A percentile compares a stretch with the other conserved stretches of the same genome.
phyloP scores from a whole-genome alignment of 129 eudicot species.

The Pittosporum tobira region DNA sequence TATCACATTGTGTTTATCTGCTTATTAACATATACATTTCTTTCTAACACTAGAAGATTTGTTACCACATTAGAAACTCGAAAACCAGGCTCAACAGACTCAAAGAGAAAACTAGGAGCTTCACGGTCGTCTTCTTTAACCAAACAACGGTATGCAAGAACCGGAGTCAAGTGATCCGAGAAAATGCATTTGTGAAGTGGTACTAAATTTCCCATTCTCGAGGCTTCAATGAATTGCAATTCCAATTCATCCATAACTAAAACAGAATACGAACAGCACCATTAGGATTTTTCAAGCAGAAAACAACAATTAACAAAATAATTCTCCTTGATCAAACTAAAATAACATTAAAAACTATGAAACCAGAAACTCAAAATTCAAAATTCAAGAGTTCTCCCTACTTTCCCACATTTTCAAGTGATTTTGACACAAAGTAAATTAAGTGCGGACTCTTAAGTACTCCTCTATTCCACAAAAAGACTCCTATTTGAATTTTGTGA shows the following conservation, averaged over 20 bases:
- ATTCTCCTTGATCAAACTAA: conserved; percentile 5
- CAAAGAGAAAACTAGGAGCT: conserved; percentile 87
- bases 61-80: conserved; percentile 57
- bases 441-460: not conserved
- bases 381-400: not conserved
- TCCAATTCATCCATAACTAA: conserved; percentile 43
- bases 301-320: not conserved
- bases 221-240: conserved; percentile 55
- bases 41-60: not conserved
- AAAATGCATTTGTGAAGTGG: conserved; percentile 67
- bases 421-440: not conserved
- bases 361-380: too few relatives aligned
- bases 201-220: conserved; percentile 60
- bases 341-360: not conserved
- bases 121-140: conserved; percentile 77
- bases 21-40: not conserved
- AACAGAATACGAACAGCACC: conserved; percentile 5
- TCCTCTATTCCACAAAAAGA: too few relatives aligned
- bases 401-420: not conserved
- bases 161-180: conserved; percentile 91
- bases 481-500: too few relatives aligned
- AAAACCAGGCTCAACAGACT: conserved; percentile 79
- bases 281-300: not conserved
- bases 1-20: too few relatives aligned
- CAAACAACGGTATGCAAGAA: conserved; percentile 88